Percentiles rank a stretch among this genome's conserved stretches.
phyloP scores from a whole-genome alignment of 805 yeast genomes.

The Ogataea degrootiae region DNA sequence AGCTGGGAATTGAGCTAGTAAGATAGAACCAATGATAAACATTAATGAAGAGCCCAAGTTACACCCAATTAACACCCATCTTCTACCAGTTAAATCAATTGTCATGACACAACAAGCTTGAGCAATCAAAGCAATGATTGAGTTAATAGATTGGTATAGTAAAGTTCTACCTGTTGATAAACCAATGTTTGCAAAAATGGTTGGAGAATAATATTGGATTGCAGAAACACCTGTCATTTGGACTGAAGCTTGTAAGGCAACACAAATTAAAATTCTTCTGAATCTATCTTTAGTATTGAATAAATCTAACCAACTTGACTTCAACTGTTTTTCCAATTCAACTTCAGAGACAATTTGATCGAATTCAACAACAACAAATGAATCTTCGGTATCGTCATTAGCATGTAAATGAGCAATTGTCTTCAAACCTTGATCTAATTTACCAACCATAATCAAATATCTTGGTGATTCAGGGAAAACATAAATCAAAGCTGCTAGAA shows the following conservation, averaged over 20 bases:
- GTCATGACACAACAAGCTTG: constrained; percentile 15
- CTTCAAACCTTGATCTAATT: constrained; percentile 39
- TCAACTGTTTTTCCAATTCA: constrained; percentile 11
- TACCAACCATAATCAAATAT: constrained; percentile 42
- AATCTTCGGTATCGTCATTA: constrained; percentile 37
- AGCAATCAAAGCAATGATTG: constrained; percentile 23
- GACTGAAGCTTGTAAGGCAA: constrained; percentile 20
- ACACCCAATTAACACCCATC: constrained; percentile 17
- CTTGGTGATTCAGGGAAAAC: constrained; percentile 50
- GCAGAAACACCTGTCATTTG: constrained; percentile 42
- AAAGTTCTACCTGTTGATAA: constrained; percentile 28
- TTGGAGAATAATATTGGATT: constrained; percentile 42
- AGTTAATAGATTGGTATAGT: constrained; percentile 22
- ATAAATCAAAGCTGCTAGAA: constrained; percentile 35
- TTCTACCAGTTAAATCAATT: constrained; percentile 22
- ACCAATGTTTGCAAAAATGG: constrained; percentile 42
- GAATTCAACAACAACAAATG: constrained; percentile 48
- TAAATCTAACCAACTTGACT: constrained; percentile 42
- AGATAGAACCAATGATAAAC: constrained; percentile 20
- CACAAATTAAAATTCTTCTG: constrained; percentile 24
- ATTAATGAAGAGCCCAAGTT: constrained; percentile 9
- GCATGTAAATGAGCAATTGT: constrained; percentile 39
- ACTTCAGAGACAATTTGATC: constrained; percentile 57
- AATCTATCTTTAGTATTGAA: constrained; percentile 19
- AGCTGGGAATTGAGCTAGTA: constrained; percentile 22